Percentiles rank a stretch among this genome's conserved stretches.
Conservation (phyloP, 2,329 filamentous ascomycete genomes). For the Talaromyces sp. region DNA sequence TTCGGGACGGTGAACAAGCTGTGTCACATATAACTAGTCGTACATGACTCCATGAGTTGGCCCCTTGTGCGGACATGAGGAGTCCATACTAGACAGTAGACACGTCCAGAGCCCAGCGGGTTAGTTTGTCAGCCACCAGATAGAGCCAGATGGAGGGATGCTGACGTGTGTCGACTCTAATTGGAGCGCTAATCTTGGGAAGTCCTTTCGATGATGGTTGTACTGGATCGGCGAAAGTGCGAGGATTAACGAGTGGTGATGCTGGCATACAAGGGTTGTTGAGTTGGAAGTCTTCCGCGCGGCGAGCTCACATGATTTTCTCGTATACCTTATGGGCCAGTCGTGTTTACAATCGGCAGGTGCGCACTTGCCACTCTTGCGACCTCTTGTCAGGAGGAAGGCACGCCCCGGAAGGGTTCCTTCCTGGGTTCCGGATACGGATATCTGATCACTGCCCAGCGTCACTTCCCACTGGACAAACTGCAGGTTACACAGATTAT, state of each 20-base stretch:
- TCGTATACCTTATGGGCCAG: not conserved
- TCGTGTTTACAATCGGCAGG: constrained; percentile 5
- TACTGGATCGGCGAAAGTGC: not conserved
- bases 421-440: not conserved
- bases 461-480: not conserved
- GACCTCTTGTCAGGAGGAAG: not conserved
- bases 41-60: not conserved
- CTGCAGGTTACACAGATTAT: not conserved
- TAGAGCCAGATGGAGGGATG: not conserved
- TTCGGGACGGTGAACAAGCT: not conserved
- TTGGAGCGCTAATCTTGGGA: not conserved
- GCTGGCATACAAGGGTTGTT: not conserved
- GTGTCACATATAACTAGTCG: constrained; percentile 4
- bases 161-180: not conserved
- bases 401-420: not conserved
- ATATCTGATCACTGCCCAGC: not conserved
- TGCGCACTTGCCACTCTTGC: constrained; percentile 3
- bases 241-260: not conserved
- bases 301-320: constrained; percentile 1
- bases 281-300: not conserved
- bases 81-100: not conserved
- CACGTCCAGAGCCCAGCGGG: constrained; percentile 3
- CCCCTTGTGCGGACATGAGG: not conserved
- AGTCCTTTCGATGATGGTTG: not conserved
- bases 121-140: not conserved